phyloP scores from a whole-genome alignment of 305 asterid species.

The Solanum hybrid region DNA sequence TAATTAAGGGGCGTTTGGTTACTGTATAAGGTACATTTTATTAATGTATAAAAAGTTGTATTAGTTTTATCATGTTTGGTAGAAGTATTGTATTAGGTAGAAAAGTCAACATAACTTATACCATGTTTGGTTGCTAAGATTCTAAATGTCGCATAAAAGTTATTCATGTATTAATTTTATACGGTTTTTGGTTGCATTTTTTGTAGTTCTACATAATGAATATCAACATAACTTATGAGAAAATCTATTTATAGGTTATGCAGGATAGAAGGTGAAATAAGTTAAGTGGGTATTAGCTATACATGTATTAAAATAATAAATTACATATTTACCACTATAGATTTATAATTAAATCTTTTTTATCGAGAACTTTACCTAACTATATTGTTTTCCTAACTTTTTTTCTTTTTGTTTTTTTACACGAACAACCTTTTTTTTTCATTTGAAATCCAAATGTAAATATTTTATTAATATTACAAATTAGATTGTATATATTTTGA shows the following conservation, averaged over 20 bases:
- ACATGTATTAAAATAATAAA: background rate
- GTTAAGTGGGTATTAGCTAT: background rate
- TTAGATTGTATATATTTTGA: background rate
- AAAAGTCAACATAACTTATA: too few species aligned
- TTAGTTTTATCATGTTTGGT: too few species aligned
- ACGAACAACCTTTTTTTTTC: background rate
- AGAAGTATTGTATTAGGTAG: background rate
- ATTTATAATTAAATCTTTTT: too few species aligned
- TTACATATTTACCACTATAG: background rate
- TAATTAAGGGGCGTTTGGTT: too few species aligned
- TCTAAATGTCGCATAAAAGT: too few species aligned
- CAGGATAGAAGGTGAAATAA: background rate
- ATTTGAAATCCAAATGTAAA: background rate
- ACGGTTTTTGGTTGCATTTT: too few species aligned
- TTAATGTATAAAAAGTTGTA: too few species aligned
- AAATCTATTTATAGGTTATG: background rate
- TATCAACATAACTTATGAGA: too few species aligned
- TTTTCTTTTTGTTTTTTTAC: background rate
- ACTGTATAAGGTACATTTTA: too few species aligned
- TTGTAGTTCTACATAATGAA: background rate
- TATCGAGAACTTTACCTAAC: background rate
- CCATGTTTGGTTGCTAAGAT: background rate
- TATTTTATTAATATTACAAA: too few species aligned
- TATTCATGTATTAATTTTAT: too few species aligned
- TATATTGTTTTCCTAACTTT: background rate